Evolutionary conservation across 495 filamentous ascomycete species (phyloP).

Genomic region (Hypoxylon fragiforme): DNA sequence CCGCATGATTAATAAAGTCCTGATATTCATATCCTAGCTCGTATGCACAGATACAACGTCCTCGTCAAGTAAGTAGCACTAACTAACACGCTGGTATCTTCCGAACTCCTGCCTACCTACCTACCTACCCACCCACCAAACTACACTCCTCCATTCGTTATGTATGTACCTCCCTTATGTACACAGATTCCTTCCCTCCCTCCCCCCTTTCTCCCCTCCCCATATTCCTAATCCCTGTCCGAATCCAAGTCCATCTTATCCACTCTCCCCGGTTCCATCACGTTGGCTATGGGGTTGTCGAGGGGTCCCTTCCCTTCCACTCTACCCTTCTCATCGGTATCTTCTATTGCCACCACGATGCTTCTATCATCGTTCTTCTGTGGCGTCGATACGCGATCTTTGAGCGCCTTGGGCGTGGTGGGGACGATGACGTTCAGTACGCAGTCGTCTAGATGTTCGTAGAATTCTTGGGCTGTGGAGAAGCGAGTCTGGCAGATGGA

Average conservation of each 20-base stretch:
- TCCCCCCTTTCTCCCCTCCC: too few relatives aligned
- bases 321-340: slow-evolving; percentile 57
- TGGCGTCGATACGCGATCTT: slow-evolving; percentile 60
- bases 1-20: too few relatives aligned
- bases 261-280: slow-evolving; percentile 12
- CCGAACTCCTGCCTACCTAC: slow-evolving; percentile 8
- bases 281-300: slow-evolving; percentile 4
- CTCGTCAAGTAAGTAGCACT: not conserved
- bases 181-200: too few relatives aligned
- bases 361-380: slow-evolving; percentile 47
- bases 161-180: slow-evolving; percentile 18
- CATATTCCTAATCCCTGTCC: slow-evolving; percentile 24
- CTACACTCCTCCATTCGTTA: too few relatives aligned
- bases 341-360: slow-evolving; percentile 64
- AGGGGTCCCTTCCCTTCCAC: slow-evolving; percentile 25
- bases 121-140: slow-evolving; percentile 12
- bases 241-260: slow-evolving; percentile 35
- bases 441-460: slow-evolving; percentile 97
- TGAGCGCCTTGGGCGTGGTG: slow-evolving; percentile 64
- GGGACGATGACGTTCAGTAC: slow-evolving; percentile 95
- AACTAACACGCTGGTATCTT: not conserved
- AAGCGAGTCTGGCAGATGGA: slow-evolving; percentile 94
- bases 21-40: not conserved
- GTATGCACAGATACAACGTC: not conserved
- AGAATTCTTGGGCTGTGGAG: slow-evolving; percentile 92